Percentiles rank a stretch among this genome's conserved stretches.
Evolutionary conservation across 768 basidiomycete genomes (phyloP).

Genomic region (Guyanaporus albipodus): DNA sequence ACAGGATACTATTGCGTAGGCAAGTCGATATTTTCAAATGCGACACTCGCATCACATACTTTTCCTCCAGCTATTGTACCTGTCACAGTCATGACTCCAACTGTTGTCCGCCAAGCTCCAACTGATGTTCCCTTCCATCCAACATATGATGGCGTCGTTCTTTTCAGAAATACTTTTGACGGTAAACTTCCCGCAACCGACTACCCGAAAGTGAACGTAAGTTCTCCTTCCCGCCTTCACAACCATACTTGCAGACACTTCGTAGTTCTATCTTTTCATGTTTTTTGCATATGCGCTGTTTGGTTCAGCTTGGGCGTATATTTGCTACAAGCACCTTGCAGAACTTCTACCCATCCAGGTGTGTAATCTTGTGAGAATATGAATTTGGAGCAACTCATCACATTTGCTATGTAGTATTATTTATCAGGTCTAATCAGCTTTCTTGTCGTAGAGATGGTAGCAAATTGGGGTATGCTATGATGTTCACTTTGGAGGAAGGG

Average conservation of each 20-base stretch:
- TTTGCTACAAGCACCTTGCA: conserved; percentile 75
- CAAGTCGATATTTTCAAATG: conserved; percentile 37
- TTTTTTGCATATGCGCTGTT: conserved; percentile 72
- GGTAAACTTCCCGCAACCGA: conserved; percentile 90
- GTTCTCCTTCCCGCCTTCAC: conserved; percentile 26
- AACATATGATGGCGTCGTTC: conserved; percentile 69
- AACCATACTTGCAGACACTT: background rate
- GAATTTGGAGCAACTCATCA: conserved; percentile 1
- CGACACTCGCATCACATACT: conserved; percentile 1
- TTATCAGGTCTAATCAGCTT: conserved; percentile 84
- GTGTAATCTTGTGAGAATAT: conserved; percentile 11
- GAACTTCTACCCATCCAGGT: conserved; percentile 91
- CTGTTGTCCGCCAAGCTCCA: conserved; percentile 33
- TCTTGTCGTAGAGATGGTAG: conserved; percentile 91
- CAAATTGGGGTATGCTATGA: conserved; percentile 67
- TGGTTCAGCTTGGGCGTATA: conserved; percentile 72
- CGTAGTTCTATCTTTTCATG: conserved; percentile 83
- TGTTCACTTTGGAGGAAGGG: background rate
- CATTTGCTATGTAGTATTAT: conserved; percentile 60
- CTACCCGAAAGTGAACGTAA: conserved; percentile 94
- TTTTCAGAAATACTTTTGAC: conserved; percentile 85
- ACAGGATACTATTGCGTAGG: conserved; percentile 98
- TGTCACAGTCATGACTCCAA: conserved; percentile 63
- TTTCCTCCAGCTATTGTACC: conserved; percentile 70
- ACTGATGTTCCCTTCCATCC: conserved; percentile 67